Evolutionary conservation across 768 basidiomycete species (phyloP).

Genomic region (Leccinum pellstonianum): DNA sequence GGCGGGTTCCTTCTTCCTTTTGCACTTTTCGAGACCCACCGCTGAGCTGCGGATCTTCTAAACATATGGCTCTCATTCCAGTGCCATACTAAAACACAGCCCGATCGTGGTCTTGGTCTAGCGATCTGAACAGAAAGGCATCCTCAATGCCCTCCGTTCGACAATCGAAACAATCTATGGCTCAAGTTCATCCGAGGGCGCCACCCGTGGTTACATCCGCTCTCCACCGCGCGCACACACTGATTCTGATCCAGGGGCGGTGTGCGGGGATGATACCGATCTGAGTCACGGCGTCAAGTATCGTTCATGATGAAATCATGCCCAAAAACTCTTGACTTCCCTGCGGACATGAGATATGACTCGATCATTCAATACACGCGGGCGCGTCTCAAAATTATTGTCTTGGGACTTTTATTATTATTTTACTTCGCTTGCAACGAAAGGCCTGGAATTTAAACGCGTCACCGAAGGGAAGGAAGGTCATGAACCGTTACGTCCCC

Average conservation of each 20-base stretch:
- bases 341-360: slow-evolving; percentile 24
- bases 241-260: slow-evolving; percentile 9
- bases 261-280: slow-evolving; percentile 15
- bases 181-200: slow-evolving; percentile 20
- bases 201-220: slow-evolving; percentile 25
- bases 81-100: slow-evolving; percentile 8
- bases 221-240: slow-evolving; percentile 3
- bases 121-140: slow-evolving; percentile 3
- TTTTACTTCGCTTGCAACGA: slow-evolving; percentile 28
- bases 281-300: slow-evolving; percentile 9
- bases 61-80: slow-evolving; percentile 17
- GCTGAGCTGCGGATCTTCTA: slow-evolving; percentile 13
- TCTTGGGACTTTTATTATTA: slow-evolving; percentile 12
- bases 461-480: slow-evolving; percentile 26
- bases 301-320: slow-evolving; percentile 9
- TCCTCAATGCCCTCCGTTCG: slow-evolving; percentile 11
- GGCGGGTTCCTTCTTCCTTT: background rate
- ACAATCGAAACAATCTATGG: slow-evolving; percentile 2
- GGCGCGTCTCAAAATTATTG: slow-evolving; percentile 15
- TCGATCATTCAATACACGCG: background rate
- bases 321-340: slow-evolving; percentile 10
- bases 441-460: slow-evolving; percentile 28
- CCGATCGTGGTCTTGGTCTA: slow-evolving; percentile 16
- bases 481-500: slow-evolving; percentile 32
- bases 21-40: slow-evolving; percentile 4